phyloP scores from a whole-genome alignment of 2,329 filamentous ascomycete genomes.

The Bipolaris cookei region DNA sequence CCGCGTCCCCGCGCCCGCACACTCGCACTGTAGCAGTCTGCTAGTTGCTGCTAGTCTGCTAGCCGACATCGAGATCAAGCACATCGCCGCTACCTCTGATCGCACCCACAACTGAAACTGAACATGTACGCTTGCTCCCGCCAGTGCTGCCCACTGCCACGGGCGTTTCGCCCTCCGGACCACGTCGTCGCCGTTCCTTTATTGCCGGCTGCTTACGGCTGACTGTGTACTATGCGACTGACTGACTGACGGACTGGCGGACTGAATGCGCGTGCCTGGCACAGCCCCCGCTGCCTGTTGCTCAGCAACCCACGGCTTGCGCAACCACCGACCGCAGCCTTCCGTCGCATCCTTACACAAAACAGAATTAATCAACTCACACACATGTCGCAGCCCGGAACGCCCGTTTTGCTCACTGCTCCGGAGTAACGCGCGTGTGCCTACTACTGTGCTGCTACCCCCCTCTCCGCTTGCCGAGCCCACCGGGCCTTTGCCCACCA shows the following conservation, averaged over 20 bases:
- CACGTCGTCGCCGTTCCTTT: not conserved
- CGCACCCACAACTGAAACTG: too few relatives aligned
- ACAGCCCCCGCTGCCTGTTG: constrained; percentile 1
- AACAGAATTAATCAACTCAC: not conserved
- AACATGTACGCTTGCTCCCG: too few relatives aligned
- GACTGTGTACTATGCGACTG: not conserved
- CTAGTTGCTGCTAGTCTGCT: not conserved
- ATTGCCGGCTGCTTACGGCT: not conserved
- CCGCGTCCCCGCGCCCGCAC: not conserved
- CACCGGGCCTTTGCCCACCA: not conserved
- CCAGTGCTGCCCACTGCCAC: not conserved
- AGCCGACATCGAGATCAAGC: not conserved
- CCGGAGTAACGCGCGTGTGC: constrained; percentile 1
- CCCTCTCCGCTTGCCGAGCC: constrained; percentile 1
- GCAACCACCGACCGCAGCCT: not conserved
- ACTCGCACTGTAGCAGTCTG: not conserved
- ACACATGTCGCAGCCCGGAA: not conserved
- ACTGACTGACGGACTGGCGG: not conserved
- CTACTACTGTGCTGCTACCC: not conserved
- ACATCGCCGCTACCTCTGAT: too few relatives aligned
- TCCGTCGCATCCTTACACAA: not conserved
- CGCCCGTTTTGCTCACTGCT: not conserved
- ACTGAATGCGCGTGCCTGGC: not conserved
- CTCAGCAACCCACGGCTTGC: constrained; percentile 1
- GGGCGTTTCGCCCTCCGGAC: not conserved